Evolutionary conservation across 768 basidiomycete species (phyloP), one percentile per base, ranked within the genome.

Genomic region (Cystobasidium tubakii): DNA sequence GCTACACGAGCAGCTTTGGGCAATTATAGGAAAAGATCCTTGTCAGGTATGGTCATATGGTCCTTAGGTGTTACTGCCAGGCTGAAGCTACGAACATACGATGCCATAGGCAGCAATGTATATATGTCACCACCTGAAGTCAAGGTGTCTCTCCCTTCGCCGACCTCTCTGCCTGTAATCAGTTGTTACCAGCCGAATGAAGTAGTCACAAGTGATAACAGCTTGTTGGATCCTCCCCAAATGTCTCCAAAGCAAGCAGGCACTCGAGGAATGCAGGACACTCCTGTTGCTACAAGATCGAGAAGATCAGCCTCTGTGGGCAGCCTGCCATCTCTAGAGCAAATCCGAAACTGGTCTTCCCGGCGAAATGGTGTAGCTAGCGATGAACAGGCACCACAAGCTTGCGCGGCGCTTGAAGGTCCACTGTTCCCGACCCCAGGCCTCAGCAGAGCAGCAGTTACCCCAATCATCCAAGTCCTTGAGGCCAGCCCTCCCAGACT

Each of bases 1-100:
- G 69, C 46, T 7, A 60, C 54, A 53, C 69, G 54, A 36, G 69
- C 69, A n/a, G 69, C 69, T 36, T 36, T 71, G 1, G 69, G 69
- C 23, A 71, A 62, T 55, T 71, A 60, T 25, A 23, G 69, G n/a
- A 60, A 71, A 55, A 9, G 69, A 34, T 31, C 15, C 69, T 15
- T 71, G 7, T 57, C 69, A n/a, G 55, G 69, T 53, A 36, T 7
- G 31, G 25, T n/a, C 6, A 65, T 33, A 33, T 39, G 27, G 29
- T 29, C n/a, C n/a, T n/a, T n/a, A n/a, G n/a, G n/a, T n/a, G n/a
- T n/a, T n/a, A n/a, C n/a, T n/a, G n/a, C n/a, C n/a, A n/a, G n/a
- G n/a, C n/a, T n/a, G n/a, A n/a, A n/a, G n/a, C n/a, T n/a, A n/a
- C n/a, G n/a, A n/a, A n/a, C n/a, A 33, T 31, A 10, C 31, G 25